Conservation (phyloP, 148 eudicot species). For the Vaccinium vitisidaea region DNA sequence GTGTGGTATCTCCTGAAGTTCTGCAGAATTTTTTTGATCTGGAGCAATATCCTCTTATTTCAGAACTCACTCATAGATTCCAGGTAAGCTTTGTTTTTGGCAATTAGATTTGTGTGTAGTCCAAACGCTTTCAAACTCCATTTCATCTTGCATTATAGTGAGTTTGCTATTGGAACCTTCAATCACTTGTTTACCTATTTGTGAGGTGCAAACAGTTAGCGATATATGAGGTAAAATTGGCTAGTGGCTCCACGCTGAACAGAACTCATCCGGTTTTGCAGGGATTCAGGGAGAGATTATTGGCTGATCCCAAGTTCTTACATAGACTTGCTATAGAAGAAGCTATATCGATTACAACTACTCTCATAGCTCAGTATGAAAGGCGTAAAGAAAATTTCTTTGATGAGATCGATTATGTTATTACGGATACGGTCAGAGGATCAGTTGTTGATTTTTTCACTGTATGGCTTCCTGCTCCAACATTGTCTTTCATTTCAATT, state of each 20-base stretch:
- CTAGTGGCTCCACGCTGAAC: slow-evolving; percentile 22
- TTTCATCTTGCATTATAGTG: neutral
- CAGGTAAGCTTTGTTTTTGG: slow-evolving; percentile 51
- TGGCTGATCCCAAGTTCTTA: slow-evolving; percentile 91
- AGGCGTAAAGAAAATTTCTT: slow-evolving; percentile 87
- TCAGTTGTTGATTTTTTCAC: slow-evolving; percentile 90
- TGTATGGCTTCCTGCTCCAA: slow-evolving; percentile 99
- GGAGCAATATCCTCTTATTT: slow-evolving; percentile 83
- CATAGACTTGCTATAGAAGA: slow-evolving; percentile 92
- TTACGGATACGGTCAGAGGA: slow-evolving; percentile 81
- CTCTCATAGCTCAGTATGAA: slow-evolving; percentile 87
- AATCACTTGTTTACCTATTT: neutral
- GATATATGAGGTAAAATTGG: neutral
- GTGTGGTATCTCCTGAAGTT: slow-evolving; percentile 93
- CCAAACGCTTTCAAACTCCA: neutral
- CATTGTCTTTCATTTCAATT: slow-evolving; percentile 74
- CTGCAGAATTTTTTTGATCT: slow-evolving; percentile 94
- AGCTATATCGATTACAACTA: slow-evolving; percentile 84
- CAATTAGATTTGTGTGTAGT: neutral
- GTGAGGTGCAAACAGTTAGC: neutral
- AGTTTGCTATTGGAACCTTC: neutral
- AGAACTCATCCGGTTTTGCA: slow-evolving; percentile 32
- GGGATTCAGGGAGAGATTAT: slow-evolving; percentile 94
- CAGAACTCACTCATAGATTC: slow-evolving; percentile 81
- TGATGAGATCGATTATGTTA: slow-evolving; percentile 86